Base-by-base conservation (phyloP, 2,329 filamentous ascomycete species). In the Nemania diffusa region DNA sequence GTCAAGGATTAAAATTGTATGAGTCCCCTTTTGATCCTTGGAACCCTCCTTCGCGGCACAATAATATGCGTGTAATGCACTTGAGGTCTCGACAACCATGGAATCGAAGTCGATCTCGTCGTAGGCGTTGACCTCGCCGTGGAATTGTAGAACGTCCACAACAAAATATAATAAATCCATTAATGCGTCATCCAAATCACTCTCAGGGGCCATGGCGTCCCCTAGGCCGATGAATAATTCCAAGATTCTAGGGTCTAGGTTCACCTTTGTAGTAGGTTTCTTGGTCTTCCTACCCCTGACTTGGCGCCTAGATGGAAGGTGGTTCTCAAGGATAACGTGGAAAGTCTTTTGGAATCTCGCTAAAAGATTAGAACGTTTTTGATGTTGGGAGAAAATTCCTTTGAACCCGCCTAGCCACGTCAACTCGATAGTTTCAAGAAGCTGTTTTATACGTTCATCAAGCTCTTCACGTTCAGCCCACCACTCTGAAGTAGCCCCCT, bases 81-180 rank as follows among this genome's bases (percentile, higher is more conserved):
- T 95, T 44, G 93, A 87, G 0, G 92, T 93, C 73, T 97, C 94
- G 44, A 98, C 86, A 5, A 94, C 89, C 88, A 99, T 97, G 72
- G 86, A 82, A 71, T 99, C 96, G 76, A 98, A 97, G 79, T 98
- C 95, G 69, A 99, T 92, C 81, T 99, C 96, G 73, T 99, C 96
- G 79, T 97, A 97, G 0, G 97, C 96, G 76, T 98, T 99, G 55
- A 90, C 88, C 80, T 99, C 97, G 17, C 96, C 96, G 73, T 97
- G 93, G 79, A 99, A 98, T 77, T 98, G 96, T 2, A 99, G 84
- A 58, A 98, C 94, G 74, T 99, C 96, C 5, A 99, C 91, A 0
- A 98, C 92, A 77, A 98, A 98, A 80, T 97, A 98, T 3, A 99
- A 86, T 29, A 99, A 83, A 77, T 99, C 96, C 72, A 91, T 93